Evolutionary conservation across 495 filamentous ascomycete species (phyloP), one percentile per base, ranked within the genome.

Genomic region (Neurospora sp.): DNA sequence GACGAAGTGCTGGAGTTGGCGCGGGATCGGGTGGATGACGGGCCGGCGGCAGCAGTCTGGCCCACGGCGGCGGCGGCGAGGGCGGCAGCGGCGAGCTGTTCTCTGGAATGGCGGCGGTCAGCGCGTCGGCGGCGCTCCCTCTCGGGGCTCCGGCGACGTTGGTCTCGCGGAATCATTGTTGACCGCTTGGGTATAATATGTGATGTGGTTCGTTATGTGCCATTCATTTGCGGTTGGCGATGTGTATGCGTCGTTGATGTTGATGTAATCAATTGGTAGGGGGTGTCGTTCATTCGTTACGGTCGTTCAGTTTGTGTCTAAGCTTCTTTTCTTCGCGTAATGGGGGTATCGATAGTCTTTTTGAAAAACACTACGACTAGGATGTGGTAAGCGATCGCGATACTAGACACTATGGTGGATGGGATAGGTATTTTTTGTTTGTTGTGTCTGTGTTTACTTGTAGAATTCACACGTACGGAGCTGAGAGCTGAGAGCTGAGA

Each of bases 91-190:
- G 80, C 78, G 70, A 84, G 81, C 73, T 83, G 82, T 69, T 84
- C 84, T 81, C 81, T 80, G 70, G 84, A 85, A 75, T 81, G 77
- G 72, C 83, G 79, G 70, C 82, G 80, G 70, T 82, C 79, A 80
- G 81, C 82, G 81, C 83, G 83, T 82, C 84, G 81, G 73, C 83
- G 83, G 72, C 82, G 80, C 78, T 82, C 80, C 78, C 82, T 81
- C 75, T 85, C 83, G 59, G 81, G 84, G 78, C 83, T 85, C 82
- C 83, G 81, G 75, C 80, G 83, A 78, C 83, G 83, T 81, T 79
- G 78, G 75, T 84, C 81, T 73, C 80, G 78, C 77, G 53, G 53
- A 61, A 83, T 83, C 82, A 80, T 85, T 59, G 39, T 72, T 70
- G 72, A 71, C 72, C 35, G 72, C 71, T 71, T 71, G 70, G 70